These are phyloP conservation scores for Russula griseocarnosa DNA, from an alignment of 768 basidiomycete genomes.

Conservation along the genomic window DNA sequence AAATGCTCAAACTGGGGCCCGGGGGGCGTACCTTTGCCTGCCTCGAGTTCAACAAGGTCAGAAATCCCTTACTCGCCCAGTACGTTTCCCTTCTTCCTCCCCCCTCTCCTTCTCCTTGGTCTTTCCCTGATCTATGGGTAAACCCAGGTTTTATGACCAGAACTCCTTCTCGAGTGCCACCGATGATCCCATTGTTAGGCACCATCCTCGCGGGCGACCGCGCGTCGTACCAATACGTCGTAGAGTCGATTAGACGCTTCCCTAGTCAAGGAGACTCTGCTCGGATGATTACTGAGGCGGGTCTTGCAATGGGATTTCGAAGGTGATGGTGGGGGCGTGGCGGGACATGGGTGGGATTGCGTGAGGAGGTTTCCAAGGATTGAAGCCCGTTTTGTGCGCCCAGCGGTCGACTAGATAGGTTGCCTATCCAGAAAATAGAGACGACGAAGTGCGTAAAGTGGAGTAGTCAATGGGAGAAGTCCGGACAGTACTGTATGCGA, in stretches of 20 bases:
- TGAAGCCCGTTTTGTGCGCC: background rate
- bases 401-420: background rate
- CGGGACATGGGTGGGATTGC: slow-evolving; percentile 83
- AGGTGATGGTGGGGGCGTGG: slow-evolving; percentile 75
- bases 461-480: background rate
- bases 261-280: slow-evolving; percentile 86
- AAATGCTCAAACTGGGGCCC: slow-evolving; percentile 94
- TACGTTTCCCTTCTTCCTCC: slow-evolving; percentile 43
- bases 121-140: slow-evolving; percentile 1
- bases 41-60: slow-evolving; percentile 92
- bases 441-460: background rate
- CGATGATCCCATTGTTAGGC: slow-evolving; percentile 90
- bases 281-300: slow-evolving; percentile 81
- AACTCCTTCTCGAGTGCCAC: slow-evolving; percentile 99
- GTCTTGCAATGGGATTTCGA: slow-evolving; percentile 62
- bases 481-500: background rate
- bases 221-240: slow-evolving; percentile 93
- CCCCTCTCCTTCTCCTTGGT: background rate
- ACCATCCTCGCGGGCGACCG: slow-evolving; percentile 94
- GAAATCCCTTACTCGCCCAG: slow-evolving; percentile 81
- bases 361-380: slow-evolving; percentile 35
- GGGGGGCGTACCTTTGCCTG: slow-evolving; percentile 94
- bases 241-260: slow-evolving; percentile 95
- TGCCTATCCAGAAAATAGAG: too few relatives aligned
- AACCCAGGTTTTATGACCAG: slow-evolving; percentile 79